phyloP scores from a whole-genome alignment of 129 eudicot genomes.

The Flaveria brownii region DNA sequence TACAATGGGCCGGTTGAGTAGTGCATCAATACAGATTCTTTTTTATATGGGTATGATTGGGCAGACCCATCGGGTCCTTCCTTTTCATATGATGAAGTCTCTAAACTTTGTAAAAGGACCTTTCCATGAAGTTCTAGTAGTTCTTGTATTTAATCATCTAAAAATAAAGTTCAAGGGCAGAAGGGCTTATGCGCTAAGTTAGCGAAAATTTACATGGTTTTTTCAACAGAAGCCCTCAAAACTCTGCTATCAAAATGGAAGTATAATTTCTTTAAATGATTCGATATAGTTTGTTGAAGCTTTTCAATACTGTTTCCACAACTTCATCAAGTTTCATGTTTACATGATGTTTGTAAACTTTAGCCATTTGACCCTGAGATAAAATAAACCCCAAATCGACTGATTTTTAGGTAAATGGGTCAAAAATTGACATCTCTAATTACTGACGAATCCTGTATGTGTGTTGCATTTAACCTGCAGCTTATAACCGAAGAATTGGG shows the following conservation, averaged over 20 bases:
- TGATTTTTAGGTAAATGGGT: neutral
- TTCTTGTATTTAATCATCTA: neutral
- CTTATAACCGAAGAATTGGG: slow-evolving; percentile 81
- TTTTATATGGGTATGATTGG: neutral
- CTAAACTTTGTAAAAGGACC: too few relatives aligned
- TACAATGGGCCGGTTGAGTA: neutral
- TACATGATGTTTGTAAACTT: neutral
- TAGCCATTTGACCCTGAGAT: neutral
- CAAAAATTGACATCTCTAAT: neutral
- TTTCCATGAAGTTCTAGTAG: too few relatives aligned
- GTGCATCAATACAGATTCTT: neutral
- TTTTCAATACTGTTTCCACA: neutral
- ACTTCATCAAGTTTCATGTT: neutral
- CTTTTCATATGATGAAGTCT: neutral
- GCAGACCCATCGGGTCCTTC: neutral
- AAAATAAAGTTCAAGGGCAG: neutral
- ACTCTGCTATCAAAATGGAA: neutral
- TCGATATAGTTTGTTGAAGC: neutral
- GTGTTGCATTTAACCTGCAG: slow-evolving; percentile 31
- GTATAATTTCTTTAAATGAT: neutral
- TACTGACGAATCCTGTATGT: neutral
- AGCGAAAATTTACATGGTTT: neutral
- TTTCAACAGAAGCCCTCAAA: neutral
- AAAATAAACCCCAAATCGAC: neutral
- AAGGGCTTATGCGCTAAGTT: neutral